Evolutionary conservation across 805 yeast genomes (phyloP).

Genomic region (Candida incommunis): DNA sequence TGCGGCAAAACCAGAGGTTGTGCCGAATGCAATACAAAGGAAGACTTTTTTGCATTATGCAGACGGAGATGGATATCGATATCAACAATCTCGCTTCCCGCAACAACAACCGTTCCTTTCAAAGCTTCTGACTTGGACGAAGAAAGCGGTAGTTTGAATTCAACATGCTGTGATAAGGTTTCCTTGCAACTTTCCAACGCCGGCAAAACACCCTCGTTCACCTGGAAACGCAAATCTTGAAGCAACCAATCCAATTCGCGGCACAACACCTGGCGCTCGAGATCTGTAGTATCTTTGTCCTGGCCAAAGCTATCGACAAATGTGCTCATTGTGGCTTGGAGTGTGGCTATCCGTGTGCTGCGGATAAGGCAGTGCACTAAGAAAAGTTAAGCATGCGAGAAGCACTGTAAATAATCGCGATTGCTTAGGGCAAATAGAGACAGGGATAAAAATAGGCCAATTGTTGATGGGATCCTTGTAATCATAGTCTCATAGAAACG

Average conservation of each 20-base stretch:
- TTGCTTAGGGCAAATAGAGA: no score
- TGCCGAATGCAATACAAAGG: not conserved
- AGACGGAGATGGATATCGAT: constrained; percentile 9
- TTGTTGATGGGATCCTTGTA: no score
- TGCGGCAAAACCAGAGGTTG: constrained; percentile 2
- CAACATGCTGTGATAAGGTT: not conserved
- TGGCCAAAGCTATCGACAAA: not conserved
- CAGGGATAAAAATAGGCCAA: no score
- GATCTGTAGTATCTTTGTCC: not conserved
- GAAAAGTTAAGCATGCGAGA: no score
- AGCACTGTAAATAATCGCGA: no score
- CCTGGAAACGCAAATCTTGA: not conserved
- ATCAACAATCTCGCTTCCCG: constrained; percentile 7
- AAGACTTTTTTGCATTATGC: constrained; percentile 4
- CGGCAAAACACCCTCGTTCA: not conserved
- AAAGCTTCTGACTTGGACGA: constrained; percentile 11
- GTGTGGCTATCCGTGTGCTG: no score
- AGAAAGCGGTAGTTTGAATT: constrained; percentile 12
- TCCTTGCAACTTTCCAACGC: not conserved
- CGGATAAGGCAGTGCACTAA: no score
- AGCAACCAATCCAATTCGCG: not conserved
- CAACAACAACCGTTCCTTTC: constrained; percentile 12
- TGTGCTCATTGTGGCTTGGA: not conserved
- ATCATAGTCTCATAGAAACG: no score
- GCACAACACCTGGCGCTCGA: not conserved